Evolutionary conservation across 1,284 basidiomycete genomes (phyloP).

Genomic region (Dichomitus squalens): DNA sequence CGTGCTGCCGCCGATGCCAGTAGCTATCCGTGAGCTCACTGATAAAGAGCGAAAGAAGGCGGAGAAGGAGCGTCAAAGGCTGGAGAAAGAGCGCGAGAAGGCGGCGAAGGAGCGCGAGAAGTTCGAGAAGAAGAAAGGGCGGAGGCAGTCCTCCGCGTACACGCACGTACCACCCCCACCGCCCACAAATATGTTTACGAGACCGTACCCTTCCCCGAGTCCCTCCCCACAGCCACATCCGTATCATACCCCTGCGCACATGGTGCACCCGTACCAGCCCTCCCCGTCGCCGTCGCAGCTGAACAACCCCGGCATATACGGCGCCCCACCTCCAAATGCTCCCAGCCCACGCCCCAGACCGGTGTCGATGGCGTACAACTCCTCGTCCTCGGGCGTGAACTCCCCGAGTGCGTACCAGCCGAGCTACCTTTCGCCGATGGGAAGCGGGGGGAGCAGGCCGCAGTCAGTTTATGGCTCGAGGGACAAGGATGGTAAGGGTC

Average conservation of each 20-base stretch:
- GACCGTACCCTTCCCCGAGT: constrained; percentile 3
- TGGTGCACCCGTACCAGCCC: constrained; percentile 39
- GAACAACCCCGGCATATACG: constrained; percentile 45
- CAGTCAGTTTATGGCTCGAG: constrained; percentile 4
- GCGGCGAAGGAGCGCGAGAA: constrained; percentile 36
- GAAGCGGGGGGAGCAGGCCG: background rate
- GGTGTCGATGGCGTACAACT: constrained; percentile 9
- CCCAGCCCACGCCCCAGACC: constrained; percentile 2
- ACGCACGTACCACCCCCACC: constrained; percentile 10
- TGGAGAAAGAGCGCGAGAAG: constrained; percentile 36
- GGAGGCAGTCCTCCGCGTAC: background rate
- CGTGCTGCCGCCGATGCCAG: background rate
- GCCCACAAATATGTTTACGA: constrained; percentile 9
- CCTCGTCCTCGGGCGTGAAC: background rate
- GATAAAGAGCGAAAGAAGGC: constrained; percentile 6
- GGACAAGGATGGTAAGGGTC: constrained; percentile 11
- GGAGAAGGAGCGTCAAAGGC: constrained; percentile 29
- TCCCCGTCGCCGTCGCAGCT: constrained; percentile 49
- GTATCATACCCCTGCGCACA: constrained; percentile 26
- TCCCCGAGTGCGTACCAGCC: constrained; percentile 3
- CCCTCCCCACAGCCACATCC: background rate
- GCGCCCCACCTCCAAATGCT: constrained; percentile 34
- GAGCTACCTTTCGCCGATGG: background rate
- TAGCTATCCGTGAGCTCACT: background rate
- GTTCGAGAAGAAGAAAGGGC: constrained; percentile 27